Conservation (phyloP, 495 filamentous ascomycete genomes). For the Penicillium lagena region DNA sequence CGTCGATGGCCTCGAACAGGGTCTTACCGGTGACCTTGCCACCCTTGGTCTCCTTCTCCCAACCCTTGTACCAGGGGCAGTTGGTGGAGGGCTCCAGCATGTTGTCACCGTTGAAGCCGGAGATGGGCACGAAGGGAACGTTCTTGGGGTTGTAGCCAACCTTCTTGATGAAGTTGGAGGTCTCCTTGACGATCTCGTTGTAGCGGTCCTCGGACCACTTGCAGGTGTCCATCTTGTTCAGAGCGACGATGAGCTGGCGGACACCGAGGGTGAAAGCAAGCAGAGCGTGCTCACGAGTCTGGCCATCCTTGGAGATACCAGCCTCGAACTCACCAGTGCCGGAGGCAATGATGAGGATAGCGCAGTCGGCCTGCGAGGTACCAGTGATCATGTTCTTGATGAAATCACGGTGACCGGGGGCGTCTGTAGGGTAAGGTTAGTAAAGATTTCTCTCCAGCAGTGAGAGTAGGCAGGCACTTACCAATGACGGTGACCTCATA, state of each 20-base stretch:
- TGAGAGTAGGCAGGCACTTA: slow-evolving; percentile 34
- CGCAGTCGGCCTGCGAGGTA: slow-evolving; percentile 99
- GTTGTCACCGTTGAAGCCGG: slow-evolving; percentile 99
- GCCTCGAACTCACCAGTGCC: slow-evolving; percentile 99
- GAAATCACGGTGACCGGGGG: slow-evolving; percentile 99
- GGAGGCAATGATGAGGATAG: slow-evolving; percentile 99
- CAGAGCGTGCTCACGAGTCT: slow-evolving; percentile 99
- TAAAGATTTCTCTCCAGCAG: not conserved
- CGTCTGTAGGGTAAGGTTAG: slow-evolving; percentile 49
- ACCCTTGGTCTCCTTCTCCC: slow-evolving; percentile 98
- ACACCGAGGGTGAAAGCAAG: slow-evolving; percentile 99
- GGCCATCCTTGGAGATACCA: slow-evolving; percentile 99
- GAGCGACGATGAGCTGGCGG: slow-evolving; percentile 98
- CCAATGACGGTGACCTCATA: slow-evolving; percentile 99
- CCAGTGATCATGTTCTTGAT: slow-evolving; percentile 99
- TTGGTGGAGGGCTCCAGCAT: slow-evolving; percentile 90
- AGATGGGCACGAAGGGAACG: slow-evolving; percentile 99
- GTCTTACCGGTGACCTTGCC: slow-evolving; percentile 91
- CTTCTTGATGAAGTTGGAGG: slow-evolving; percentile 99
- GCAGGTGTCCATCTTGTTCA: slow-evolving; percentile 99
- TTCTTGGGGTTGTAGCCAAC: slow-evolving; percentile 99
- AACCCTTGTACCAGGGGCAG: slow-evolving; percentile 99
- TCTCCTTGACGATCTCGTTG: slow-evolving; percentile 99
- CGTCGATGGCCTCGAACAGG: slow-evolving; percentile 96
- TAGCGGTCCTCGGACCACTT: slow-evolving; percentile 95